Evolutionary conservation across 805 yeast genomes (phyloP).

Genomic region (Naumovozyma baii): DNA sequence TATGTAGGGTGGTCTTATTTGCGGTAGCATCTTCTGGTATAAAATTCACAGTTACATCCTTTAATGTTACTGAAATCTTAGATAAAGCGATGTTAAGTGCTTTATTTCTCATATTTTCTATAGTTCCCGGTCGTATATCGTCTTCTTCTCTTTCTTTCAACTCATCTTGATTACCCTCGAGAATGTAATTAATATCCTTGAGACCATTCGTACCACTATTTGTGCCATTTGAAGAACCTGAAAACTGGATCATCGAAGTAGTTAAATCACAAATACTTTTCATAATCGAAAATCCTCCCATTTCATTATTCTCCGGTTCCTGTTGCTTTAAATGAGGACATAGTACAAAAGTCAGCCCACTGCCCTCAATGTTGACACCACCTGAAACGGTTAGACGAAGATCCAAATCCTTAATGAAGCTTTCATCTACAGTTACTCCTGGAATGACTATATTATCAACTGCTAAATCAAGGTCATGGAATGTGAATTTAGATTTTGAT

Average conservation of each 20-base stretch:
- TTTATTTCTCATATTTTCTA: constrained; percentile 48
- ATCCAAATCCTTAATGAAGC: constrained; percentile 45
- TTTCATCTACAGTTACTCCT: constrained; percentile 52
- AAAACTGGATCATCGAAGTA: constrained; percentile 34
- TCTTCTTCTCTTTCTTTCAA: constrained; percentile 7
- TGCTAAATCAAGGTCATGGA: constrained; percentile 58
- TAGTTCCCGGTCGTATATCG: constrained; percentile 21
- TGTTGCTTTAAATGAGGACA: constrained; percentile 13
- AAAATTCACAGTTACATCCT: constrained; percentile 39
- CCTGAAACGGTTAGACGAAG: constrained; percentile 57
- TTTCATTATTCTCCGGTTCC: constrained; percentile 22
- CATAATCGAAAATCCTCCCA: constrained; percentile 43
- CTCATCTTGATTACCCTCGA: too few species aligned
- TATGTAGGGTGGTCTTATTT: background rate
- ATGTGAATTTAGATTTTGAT: constrained; percentile 39
- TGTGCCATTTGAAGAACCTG: constrained; percentile 5
- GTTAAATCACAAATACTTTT: constrained; percentile 72
- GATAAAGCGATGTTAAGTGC: constrained; percentile 63
- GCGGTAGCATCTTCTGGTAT: constrained; percentile 33
- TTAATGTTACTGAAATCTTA: constrained; percentile 43
- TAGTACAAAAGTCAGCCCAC: constrained; percentile 39
- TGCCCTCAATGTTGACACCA: constrained; percentile 55
- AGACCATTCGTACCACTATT: constrained; percentile 7
- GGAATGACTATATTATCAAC: constrained; percentile 62
- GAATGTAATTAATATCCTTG: constrained; percentile 2